Base-by-base conservation (phyloP, 345 rosid species). In the Erucastrum elatum region DNA sequence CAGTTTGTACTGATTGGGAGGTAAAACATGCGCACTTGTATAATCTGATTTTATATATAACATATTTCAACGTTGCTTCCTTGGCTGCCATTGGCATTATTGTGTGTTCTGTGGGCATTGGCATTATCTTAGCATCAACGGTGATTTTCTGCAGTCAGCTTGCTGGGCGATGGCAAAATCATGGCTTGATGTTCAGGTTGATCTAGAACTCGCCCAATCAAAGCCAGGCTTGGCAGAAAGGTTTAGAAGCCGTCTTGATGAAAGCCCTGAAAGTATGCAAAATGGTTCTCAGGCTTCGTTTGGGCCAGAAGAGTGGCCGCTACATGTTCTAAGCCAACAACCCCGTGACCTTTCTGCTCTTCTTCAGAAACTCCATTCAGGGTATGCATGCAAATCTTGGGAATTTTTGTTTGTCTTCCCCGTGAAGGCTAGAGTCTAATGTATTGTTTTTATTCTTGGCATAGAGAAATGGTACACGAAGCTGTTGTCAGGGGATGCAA, bases 111-210 rank as follows among this genome's bases (percentile, higher is more conserved):
- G 37, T 13, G 6, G 8, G 75, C 17, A 55, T 64, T 63, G 15
- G 66, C 72, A 53, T 55, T 80, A 6, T 30, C 62, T 61, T 37
- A 31, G 12, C 58, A 2, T 65, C 35, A 63, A 70, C 4, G 73
- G 46, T 75, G 35, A 33, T 46, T 70, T 75, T 80, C 39, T 85
- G 85, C 90, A 95, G 97, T 85, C 99, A 83, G 99, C 98, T 21
- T 95, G 97, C 87, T 95, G 99, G 99, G 98, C 93, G 5, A 88
- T 95, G 91, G 93, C 97, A 73, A 95, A 89, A 80, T 95, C 98
- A 37, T 93, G 99, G 99, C 98, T 95, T 87, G 98, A 90, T 84
- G 86, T 89, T 80, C 99, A 87, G 84, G 94, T 95, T 84, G 99
- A 93, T 86, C 70, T 90, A 74, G 98, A 93, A 82, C 81, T 95